A percentile compares a stretch with the other conserved stretches of the same genome.
Evolutionary conservation across 73 alveolate genomes (phyloP).

Genomic region (Blepharisma stoltei): DNA sequence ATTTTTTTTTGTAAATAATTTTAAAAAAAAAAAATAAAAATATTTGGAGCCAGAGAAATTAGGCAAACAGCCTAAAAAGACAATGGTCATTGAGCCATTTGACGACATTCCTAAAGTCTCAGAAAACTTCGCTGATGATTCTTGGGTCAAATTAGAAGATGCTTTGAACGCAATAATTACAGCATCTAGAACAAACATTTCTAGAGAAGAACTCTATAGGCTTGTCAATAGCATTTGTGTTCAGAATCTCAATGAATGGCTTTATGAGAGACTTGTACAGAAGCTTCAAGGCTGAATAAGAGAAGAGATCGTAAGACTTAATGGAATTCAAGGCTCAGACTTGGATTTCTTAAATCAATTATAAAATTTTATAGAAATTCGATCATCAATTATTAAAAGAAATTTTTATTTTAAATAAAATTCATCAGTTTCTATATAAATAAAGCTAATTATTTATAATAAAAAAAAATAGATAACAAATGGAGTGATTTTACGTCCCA

Average conservation of each 20-base stretch:
- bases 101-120: slow-evolving; percentile 15
- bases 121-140: neutral
- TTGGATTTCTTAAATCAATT: slow-evolving; percentile 6
- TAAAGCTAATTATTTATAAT: too few species aligned
- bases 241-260: neutral
- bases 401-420: too few species aligned
- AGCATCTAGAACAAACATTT: neutral
- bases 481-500: slow-evolving; percentile 36
- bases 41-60: too few species aligned
- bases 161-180: neutral
- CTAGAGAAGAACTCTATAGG: slow-evolving; percentile 7
- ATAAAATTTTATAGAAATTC: too few species aligned
- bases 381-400: too few species aligned
- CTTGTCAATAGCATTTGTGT: neutral
- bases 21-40: too few species aligned
- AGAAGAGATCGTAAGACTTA: neutral
- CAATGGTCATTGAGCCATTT: neutral
- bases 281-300: neutral
- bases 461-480: slow-evolving; percentile 16
- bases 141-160: neutral
- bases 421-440: too few species aligned
- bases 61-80: neutral
- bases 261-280: neutral
- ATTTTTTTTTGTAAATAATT: neutral
- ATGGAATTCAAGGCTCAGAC: slow-evolving; percentile 24